Percentiles rank a stretch among this genome's conserved stretches.
Evolutionary conservation across 305 asterid genomes (phyloP).

Genomic region (Withania somnifera): DNA sequence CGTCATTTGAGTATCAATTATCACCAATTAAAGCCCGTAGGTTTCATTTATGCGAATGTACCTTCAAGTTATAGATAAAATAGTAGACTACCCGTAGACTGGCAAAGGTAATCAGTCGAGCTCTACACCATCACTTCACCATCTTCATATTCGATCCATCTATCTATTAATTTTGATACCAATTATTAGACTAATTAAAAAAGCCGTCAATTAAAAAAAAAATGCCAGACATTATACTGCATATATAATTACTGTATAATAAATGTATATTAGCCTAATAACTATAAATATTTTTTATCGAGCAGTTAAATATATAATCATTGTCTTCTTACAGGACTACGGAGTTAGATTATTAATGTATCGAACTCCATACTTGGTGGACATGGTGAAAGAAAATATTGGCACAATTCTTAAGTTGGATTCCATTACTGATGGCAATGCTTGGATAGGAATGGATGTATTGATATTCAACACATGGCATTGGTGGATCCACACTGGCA

Average conservation of each 20-base stretch:
- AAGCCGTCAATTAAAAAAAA: too few species aligned
- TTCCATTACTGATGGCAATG: constrained; percentile 34
- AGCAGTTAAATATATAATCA: neutral
- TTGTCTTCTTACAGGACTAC: constrained; percentile 28
- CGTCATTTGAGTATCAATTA: too few species aligned
- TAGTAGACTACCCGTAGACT: too few species aligned
- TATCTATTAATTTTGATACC: too few species aligned
- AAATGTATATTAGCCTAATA: neutral
- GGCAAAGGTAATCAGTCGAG: too few species aligned
- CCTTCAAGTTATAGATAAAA: too few species aligned
- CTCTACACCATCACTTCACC: too few species aligned
- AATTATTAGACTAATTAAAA: too few species aligned
- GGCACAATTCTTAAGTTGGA: constrained; percentile 38
- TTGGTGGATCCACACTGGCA: constrained; percentile 55
- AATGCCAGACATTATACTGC: too few species aligned
- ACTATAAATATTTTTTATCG: neutral
- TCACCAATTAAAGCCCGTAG: too few species aligned
- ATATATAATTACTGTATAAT: neutral
- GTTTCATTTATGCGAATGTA: too few species aligned
- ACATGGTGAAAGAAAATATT: constrained; percentile 22
- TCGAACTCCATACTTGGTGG: constrained; percentile 39
- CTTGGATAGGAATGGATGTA: constrained; percentile 54
- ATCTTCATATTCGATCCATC: too few species aligned
- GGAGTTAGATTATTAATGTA: constrained; percentile 25
- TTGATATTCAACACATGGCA: constrained; percentile 61